These are phyloP conservation scores for Thozetella sp. DNA, from an alignment of 495 filamentous ascomycete species.

Conservation along the genomic window DNA sequence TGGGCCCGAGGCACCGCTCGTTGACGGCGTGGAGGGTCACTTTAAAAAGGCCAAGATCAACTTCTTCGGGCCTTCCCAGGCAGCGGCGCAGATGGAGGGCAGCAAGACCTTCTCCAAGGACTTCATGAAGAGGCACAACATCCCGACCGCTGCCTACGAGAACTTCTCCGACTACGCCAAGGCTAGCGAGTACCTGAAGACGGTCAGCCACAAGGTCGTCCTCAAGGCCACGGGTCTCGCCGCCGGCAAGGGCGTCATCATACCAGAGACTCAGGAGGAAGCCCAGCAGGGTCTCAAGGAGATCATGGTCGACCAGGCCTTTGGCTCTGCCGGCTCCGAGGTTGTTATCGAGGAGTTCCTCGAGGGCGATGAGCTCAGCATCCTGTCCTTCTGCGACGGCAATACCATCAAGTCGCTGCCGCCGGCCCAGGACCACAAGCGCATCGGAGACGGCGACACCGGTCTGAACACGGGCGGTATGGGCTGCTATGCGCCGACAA, in stretches of 20 bases:
- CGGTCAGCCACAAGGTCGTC: slow-evolving; percentile 73
- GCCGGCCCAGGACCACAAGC: slow-evolving; percentile 95
- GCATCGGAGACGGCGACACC: slow-evolving; percentile 85
- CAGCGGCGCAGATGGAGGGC: slow-evolving; percentile 89
- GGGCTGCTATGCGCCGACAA: slow-evolving; percentile 94
- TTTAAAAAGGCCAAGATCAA: slow-evolving; percentile 79
- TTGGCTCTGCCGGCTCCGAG: slow-evolving; percentile 85
- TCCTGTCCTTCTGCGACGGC: slow-evolving; percentile 90
- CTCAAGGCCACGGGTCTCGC: slow-evolving; percentile 89
- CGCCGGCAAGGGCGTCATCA: slow-evolving; percentile 90
- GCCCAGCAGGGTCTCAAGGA: slow-evolving; percentile 79
- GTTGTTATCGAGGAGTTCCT: slow-evolving; percentile 97
- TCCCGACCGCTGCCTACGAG: slow-evolving; percentile 87
- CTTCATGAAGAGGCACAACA: slow-evolving; percentile 90
- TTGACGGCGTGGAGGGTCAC: slow-evolving; percentile 83
- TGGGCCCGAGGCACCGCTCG: slow-evolving; percentile 92
- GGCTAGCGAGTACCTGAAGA: slow-evolving; percentile 76
- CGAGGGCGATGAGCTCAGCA: slow-evolving; percentile 88
- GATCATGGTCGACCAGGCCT: slow-evolving; percentile 89
- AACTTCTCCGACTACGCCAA: slow-evolving; percentile 84
- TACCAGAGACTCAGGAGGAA: slow-evolving; percentile 79
- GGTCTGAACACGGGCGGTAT: slow-evolving; percentile 97
- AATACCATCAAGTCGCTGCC: slow-evolving; percentile 83
- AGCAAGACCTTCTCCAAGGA: slow-evolving; percentile 97
- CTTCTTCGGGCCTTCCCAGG: slow-evolving; percentile 85